Evolutionary conservation across 106 monocot genomes (phyloP).

Genomic region (Chionographis japonica): DNA sequence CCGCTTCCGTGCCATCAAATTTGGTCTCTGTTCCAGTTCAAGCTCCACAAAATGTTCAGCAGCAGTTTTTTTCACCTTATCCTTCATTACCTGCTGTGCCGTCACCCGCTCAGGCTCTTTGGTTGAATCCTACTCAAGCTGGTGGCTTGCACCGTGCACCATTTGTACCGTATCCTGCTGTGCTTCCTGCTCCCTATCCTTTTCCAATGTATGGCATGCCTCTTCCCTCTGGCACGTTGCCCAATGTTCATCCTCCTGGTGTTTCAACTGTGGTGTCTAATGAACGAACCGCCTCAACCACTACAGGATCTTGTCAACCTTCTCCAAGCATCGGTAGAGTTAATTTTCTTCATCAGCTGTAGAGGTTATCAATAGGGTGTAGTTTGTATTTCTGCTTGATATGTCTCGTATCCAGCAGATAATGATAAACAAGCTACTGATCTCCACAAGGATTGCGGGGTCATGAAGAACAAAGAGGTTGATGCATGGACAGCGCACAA

Average conservation of each 20-base stretch:
- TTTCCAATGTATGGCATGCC: slow-evolving; percentile 24
- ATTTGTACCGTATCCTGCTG: slow-evolving; percentile 49
- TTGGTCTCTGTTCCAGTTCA: slow-evolving; percentile 25
- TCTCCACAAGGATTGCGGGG: slow-evolving; percentile 15
- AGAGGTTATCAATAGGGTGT: not conserved
- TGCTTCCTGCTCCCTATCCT: slow-evolving; percentile 24
- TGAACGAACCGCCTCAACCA: slow-evolving; percentile 10
- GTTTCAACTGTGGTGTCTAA: slow-evolving; percentile 22
- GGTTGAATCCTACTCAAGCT: slow-evolving; percentile 51
- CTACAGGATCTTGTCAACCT: slow-evolving; percentile 16
- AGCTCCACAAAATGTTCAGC: slow-evolving; percentile 32
- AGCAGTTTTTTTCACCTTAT: slow-evolving; percentile 39
- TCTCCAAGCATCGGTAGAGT: slow-evolving; percentile 26
- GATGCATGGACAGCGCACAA: slow-evolving; percentile 84
- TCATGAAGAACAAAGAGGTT: slow-evolving; percentile 18
- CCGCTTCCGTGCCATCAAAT: slow-evolving; percentile 29
- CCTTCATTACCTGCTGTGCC: slow-evolving; percentile 19
- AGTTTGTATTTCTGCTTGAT: not conserved
- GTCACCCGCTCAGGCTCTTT: slow-evolving; percentile 43
- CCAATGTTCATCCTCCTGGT: slow-evolving; percentile 45
- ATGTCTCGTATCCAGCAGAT: slow-evolving; percentile 16
- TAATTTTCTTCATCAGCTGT: slow-evolving; percentile 1
- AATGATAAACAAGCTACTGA: slow-evolving; percentile 32
- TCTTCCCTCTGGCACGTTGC: slow-evolving; percentile 25
- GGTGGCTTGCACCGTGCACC: slow-evolving; percentile 42